These are phyloP conservation scores for Ophiostoma ulmi DNA, from an alignment of 2,329 filamentous ascomycete genomes.

Conservation along the genomic window DNA sequence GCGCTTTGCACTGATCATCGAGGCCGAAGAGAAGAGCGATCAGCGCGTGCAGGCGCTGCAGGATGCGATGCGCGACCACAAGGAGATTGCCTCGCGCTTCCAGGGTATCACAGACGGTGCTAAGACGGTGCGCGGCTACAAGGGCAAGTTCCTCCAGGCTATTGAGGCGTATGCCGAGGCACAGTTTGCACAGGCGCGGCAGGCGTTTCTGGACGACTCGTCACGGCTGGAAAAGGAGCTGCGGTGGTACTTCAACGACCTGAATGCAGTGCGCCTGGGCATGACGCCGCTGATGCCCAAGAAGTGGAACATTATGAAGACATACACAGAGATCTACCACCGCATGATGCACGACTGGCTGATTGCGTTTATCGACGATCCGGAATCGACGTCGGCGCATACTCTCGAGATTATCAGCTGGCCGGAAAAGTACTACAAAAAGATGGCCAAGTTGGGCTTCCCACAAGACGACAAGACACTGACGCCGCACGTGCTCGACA, in stretches of 20 bases:
- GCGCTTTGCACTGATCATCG: conserved; percentile 82
- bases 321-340: conserved; percentile 88
- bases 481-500: conserved; percentile 80
- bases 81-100: conserved; percentile 87
- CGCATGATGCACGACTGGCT: conserved; percentile 93
- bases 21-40: conserved; percentile 95
- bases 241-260: conserved; percentile 96
- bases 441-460: conserved; percentile 88
- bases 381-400: conserved; percentile 76
- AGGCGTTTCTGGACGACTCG: conserved; percentile 78
- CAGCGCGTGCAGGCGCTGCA: conserved; percentile 85
- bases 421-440: conserved; percentile 92
- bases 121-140: conserved; percentile 89
- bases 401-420: conserved; percentile 90
- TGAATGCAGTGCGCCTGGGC: conserved; percentile 88
- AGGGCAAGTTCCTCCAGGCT: conserved; percentile 84
- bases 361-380: conserved; percentile 73
- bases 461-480: conserved; percentile 60
- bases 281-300: conserved; percentile 90
- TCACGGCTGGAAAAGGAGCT: conserved; percentile 78
- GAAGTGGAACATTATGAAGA: conserved; percentile 93
- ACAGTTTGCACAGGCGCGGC: conserved; percentile 66
- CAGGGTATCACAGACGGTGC: conserved; percentile 92
- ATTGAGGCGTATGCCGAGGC: conserved; percentile 68
- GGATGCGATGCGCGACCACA: conserved; percentile 91